A percentile compares a stretch with the other conserved stretches of the same genome.
Evolutionary conservation across 208 protist genomes (phyloP).

Genomic region (Acanthamoeba divionensis): DNA sequence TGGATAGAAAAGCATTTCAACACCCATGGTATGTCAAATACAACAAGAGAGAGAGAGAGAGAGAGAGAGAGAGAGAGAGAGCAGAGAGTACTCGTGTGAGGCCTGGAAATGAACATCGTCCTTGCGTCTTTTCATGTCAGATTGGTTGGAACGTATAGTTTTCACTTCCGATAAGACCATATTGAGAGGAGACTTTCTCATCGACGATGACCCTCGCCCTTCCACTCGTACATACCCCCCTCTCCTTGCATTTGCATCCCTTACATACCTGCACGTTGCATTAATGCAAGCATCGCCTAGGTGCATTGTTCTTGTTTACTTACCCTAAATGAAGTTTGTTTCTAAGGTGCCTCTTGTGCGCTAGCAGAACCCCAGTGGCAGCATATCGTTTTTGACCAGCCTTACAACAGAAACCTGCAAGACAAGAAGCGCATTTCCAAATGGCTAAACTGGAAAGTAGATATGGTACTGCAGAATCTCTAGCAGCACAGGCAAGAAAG

Average conservation of each 20-base stretch:
- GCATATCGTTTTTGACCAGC: slow-evolving; percentile 16
- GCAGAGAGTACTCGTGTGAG: too few relatives aligned
- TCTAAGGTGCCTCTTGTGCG: neutral
- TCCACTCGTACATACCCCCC: neutral
- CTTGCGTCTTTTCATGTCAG: neutral
- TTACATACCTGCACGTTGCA: neutral
- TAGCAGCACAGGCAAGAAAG: too few relatives aligned
- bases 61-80: too few relatives aligned
- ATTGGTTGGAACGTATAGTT: slow-evolving; percentile 20
- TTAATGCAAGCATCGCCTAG: neutral
- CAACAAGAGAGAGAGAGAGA: too few relatives aligned
- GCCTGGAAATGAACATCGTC: neutral
- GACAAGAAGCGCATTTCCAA: neutral
- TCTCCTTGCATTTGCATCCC: neutral
- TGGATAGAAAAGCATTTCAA: slow-evolving; percentile 23
- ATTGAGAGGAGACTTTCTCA: slow-evolving; percentile 8
- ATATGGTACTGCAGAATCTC: neutral
- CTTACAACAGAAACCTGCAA: neutral
- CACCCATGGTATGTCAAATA: neutral
- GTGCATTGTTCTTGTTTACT: too few relatives aligned
- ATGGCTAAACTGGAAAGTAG: slow-evolving; percentile 34
- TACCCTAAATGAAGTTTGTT: too few relatives aligned
- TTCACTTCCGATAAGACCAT: slow-evolving; percentile 33
- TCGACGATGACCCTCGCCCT: slow-evolving; percentile 33
- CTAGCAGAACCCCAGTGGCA: neutral